Evolutionary conservation across 2,329 filamentous ascomycete species (phyloP), one percentile per base, ranked within the genome.

Genomic region (Alternaria sp.): DNA sequence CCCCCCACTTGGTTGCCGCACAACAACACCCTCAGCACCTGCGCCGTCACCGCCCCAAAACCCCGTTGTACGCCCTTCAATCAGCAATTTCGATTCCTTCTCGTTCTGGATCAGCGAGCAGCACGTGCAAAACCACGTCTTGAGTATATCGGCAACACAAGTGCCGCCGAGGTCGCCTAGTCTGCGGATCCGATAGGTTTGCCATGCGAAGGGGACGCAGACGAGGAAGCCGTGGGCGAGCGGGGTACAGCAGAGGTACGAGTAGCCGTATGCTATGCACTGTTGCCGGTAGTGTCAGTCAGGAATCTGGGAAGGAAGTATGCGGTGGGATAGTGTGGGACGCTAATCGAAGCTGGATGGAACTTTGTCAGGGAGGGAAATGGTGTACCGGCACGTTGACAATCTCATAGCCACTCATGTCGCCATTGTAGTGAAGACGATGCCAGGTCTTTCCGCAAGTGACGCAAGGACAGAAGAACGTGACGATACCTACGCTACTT

Each of bases 361-460:
- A 40, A 40, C 36, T 17, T 17, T 40, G 36, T 17, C 36, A 17
- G 36, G 36, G 36, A 40, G n/a, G n/a, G 17, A 23, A 13, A 9
- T 52, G 15, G 26, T 26, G 44, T 46, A 59, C 49, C 15, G 40
- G 25, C 23, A 13, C n/a, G 15, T 53, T 59, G 11, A 46, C 15
- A 11, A 32, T 25, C 11, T 54, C 40, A 19, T 46, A 54, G 10
- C 19, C 40, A 19, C 36, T 46, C 49, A 54, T 59, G 2, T 59
- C 49, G 25, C 40, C 57, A 1, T 59, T 13, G 26, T 53, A 40
- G 15, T 54, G 32, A 4, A 59, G 30, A 19, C 57, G 57, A 9
- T 59, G 57, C 23, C 43, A 53, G n/a, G 49, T 59, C 57, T 59
- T 59, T 47, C 40, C 57, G 15, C 36, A 59, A 13, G 57, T 59